Percentiles rank a stretch among this genome's conserved stretches.
phyloP scores from a whole-genome alignment of 805 yeast species.

The Candida xyloterini region DNA sequence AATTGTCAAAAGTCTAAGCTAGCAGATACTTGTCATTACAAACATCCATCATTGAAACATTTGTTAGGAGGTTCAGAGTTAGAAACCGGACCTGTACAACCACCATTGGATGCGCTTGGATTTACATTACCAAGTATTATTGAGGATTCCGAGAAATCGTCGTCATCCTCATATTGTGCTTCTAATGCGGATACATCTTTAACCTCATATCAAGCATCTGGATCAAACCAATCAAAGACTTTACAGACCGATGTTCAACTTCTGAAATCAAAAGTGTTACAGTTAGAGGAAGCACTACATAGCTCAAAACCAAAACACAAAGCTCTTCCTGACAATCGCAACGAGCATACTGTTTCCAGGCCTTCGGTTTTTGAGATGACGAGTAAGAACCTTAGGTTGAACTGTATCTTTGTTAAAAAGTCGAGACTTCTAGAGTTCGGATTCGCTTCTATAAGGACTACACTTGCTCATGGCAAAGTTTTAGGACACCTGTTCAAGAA shows the following conservation, averaged over 20 bases:
- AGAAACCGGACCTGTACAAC: background rate
- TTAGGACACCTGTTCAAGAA: background rate
- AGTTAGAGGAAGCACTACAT: constrained; percentile 10
- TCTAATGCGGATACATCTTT: no score
- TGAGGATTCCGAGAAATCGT: no score
- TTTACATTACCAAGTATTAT: no score
- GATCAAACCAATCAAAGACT: background rate
- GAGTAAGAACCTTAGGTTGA: constrained; percentile 9
- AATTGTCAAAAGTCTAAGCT: constrained; percentile 26
- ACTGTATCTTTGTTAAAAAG: constrained; percentile 12
- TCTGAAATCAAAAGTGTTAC: constrained; percentile 10
- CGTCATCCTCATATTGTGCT: no score
- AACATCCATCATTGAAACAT: constrained; percentile 5
- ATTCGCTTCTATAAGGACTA: constrained; percentile 12
- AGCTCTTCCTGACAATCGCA: background rate
- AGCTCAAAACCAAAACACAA: background rate
- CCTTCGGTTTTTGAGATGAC: constrained; percentile 5
- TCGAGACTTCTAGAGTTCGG: constrained; percentile 17
- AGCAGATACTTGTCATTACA: constrained; percentile 25
- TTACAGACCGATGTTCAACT: constrained; percentile 13
- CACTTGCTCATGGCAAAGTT: constrained; percentile 5
- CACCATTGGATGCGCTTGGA: no score
- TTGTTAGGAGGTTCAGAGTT: background rate
- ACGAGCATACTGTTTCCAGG: background rate
- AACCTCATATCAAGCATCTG: no score